Percentiles rank a stretch among this genome's conserved stretches.
These are phyloP conservation scores for Globisporangium carolinianum DNA, from an alignment of 352 stramenopile species.

Conservation along the genomic window DNA sequence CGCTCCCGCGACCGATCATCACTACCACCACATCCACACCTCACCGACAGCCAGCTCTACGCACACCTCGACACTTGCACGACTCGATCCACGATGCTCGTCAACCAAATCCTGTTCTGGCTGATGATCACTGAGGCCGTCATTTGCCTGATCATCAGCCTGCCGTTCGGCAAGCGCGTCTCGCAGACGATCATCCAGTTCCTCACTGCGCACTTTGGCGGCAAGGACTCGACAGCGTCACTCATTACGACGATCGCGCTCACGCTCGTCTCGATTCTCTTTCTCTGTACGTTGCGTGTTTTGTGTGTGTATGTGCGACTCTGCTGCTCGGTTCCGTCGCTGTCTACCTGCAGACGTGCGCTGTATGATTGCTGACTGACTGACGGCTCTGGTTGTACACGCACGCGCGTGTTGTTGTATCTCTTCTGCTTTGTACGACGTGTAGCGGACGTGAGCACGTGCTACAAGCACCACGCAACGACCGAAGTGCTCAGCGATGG, in stretches of 20 bases:
- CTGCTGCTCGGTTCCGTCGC: neutral
- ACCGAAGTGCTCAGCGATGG: conserved; percentile 58
- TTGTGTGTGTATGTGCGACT: neutral
- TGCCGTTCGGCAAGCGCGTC: conserved; percentile 54
- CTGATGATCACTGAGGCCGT: conserved; percentile 41
- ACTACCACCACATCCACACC: neutral
- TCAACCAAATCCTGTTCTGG: conserved; percentile 51
- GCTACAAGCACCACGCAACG: conserved; percentile 60
- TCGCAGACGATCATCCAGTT: conserved; percentile 58
- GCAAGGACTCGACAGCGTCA: conserved; percentile 35
- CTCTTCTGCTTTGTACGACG: neutral
- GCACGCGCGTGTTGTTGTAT: neutral
- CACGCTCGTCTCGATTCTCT: conserved; percentile 56
- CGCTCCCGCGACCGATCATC: neutral
- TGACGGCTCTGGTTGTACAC: neutral
- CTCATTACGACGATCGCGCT: conserved; percentile 44
- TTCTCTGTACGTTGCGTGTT: conserved; percentile 47
- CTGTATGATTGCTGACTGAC: neutral
- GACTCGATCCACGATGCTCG: conserved; percentile 13
- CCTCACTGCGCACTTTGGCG: conserved; percentile 30
- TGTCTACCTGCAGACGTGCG: neutral
- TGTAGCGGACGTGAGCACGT: conserved; percentile 61
- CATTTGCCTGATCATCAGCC: conserved; percentile 41
- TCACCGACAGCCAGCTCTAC: neutral
- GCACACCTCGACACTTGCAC: neutral